Conservation (phyloP, 495 filamentous ascomycete species). For the Neurospora sp. region DNA sequence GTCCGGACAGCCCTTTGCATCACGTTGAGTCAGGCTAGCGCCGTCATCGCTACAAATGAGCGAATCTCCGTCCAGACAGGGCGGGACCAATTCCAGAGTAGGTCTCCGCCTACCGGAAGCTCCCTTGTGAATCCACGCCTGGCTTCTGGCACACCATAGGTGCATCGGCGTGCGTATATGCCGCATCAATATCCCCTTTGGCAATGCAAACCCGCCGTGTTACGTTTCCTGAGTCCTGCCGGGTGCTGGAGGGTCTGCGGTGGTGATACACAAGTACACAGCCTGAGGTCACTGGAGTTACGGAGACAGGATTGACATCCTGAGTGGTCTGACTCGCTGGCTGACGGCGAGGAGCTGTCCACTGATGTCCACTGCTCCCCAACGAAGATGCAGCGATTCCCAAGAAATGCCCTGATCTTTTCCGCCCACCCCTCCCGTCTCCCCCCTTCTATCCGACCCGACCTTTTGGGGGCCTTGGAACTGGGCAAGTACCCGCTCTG, state of each 20-base stretch:
- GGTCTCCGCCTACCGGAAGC: slow-evolving; percentile 17
- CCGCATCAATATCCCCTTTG: slow-evolving; percentile 20
- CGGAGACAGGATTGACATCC: slow-evolving; percentile 17
- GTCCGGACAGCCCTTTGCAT: neutral
- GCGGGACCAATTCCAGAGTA: slow-evolving; percentile 7
- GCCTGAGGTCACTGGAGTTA: slow-evolving; percentile 5
- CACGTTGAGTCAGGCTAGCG: slow-evolving; percentile 18
- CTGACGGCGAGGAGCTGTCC: slow-evolving; percentile 15
- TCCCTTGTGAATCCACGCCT: slow-evolving; percentile 2
- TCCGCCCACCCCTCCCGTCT: slow-evolving; percentile 14
- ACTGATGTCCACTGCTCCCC: neutral
- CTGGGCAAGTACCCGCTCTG: slow-evolving; percentile 11
- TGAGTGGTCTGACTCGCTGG: slow-evolving; percentile 26
- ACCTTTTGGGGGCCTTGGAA: slow-evolving; percentile 12
- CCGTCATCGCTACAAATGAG: slow-evolving; percentile 14
- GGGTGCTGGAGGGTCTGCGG: slow-evolving; percentile 3
- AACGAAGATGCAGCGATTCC: neutral
- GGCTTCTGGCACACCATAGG: slow-evolving; percentile 9
- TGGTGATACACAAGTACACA: slow-evolving; percentile 5
- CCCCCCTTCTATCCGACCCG: slow-evolving; percentile 11
- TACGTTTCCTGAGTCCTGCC: slow-evolving; percentile 10
- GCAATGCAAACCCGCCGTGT: slow-evolving; percentile 20
- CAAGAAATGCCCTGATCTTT: neutral
- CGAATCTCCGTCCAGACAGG: slow-evolving; percentile 6
- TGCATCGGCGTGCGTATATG: slow-evolving; percentile 20